phyloP scores from a whole-genome alignment of 108 stramenopile genomes.

The Craspedostauros australis region DNA sequence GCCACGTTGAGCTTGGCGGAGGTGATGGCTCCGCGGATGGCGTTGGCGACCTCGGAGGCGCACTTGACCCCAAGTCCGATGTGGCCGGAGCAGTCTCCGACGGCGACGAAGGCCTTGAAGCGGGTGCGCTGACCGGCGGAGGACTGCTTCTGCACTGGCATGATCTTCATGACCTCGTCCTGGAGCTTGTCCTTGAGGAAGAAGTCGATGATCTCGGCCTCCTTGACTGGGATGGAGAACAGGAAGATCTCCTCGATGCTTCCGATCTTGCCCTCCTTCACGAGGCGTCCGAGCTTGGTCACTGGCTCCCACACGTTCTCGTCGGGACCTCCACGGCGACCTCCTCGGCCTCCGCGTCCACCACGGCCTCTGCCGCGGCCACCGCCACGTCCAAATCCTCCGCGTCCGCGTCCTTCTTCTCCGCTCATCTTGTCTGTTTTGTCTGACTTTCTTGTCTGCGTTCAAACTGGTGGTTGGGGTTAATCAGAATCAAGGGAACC shows the following conservation, averaged over 20 bases:
- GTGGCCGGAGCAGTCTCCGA: slow-evolving; percentile 96
- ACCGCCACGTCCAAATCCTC: slow-evolving; percentile 45
- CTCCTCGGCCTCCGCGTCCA: slow-evolving; percentile 87
- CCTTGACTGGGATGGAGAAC: slow-evolving; percentile 99
- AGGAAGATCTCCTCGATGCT: slow-evolving; percentile 99
- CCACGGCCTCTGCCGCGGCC: slow-evolving; percentile 79
- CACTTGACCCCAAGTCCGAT: slow-evolving; percentile 99
- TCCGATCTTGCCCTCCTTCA: slow-evolving; percentile 99
- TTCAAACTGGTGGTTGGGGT: too few species aligned
- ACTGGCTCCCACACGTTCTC: slow-evolving; percentile 97
- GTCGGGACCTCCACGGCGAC: slow-evolving; percentile 82
- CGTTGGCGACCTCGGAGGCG: slow-evolving; percentile 97
- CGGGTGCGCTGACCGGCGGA: slow-evolving; percentile 99
- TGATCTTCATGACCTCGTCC: slow-evolving; percentile 99
- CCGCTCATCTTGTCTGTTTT: too few species aligned
- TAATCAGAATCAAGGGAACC: too few species aligned
- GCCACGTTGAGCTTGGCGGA: slow-evolving; percentile 98
- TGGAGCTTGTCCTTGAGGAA: slow-evolving; percentile 95
- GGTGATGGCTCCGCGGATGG: slow-evolving; percentile 99
- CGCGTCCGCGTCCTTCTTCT: slow-evolving; percentile 19
- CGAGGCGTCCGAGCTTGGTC: slow-evolving; percentile 99
- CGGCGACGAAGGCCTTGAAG: slow-evolving; percentile 99
- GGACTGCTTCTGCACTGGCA: slow-evolving; percentile 99
- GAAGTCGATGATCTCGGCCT: slow-evolving; percentile 98
- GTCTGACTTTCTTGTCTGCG: too few species aligned